Percentiles rank a stretch among this genome's conserved stretches.
Evolutionary conservation across 2,329 filamentous ascomycete species (phyloP).

Genomic region (Mollisiaceae sp.): DNA sequence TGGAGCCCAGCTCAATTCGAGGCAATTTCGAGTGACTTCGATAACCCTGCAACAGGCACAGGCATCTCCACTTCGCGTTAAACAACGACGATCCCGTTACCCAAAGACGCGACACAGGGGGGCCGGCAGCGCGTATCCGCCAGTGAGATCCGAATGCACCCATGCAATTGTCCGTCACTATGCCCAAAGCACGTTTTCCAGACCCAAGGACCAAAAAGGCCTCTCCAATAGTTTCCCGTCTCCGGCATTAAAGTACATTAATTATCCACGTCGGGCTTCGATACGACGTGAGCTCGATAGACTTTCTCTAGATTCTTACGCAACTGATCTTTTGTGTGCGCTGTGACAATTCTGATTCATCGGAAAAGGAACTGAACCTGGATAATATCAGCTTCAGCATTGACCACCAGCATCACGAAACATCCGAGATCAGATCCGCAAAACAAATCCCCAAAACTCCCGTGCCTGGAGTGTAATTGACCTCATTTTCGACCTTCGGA

Average conservation of each 20-base stretch:
- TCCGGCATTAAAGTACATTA: not conserved
- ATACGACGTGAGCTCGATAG: not conserved
- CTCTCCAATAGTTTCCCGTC: not conserved
- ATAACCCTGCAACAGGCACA: not conserved
- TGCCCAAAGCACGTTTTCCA: slow-evolving; percentile 3
- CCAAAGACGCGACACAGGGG: not conserved
- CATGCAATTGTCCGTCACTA: slow-evolving; percentile 4
- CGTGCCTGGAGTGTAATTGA: slow-evolving; percentile 7
- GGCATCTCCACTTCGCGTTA: not conserved
- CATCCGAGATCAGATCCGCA: slow-evolving; percentile 21
- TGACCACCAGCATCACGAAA: slow-evolving; percentile 20
- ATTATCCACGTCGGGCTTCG: not conserved
- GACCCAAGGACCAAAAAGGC: not conserved
- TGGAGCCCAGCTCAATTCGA: slow-evolving; percentile 6
- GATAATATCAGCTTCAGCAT: slow-evolving; percentile 20
- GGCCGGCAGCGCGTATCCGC: slow-evolving; percentile 4
- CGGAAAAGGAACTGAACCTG: slow-evolving; percentile 8
- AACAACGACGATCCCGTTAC: not conserved
- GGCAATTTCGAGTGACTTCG: not conserved
- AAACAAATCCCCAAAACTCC: slow-evolving; percentile 13
- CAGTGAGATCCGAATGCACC: not conserved
- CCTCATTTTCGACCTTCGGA: slow-evolving; percentile 4
- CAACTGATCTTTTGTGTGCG: not conserved
- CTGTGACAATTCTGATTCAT: slow-evolving; percentile 13
- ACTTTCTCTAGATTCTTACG: not conserved